Evolutionary conservation across 805 yeast species (phyloP).

Genomic region (Jamesozyma jinghongensis): DNA sequence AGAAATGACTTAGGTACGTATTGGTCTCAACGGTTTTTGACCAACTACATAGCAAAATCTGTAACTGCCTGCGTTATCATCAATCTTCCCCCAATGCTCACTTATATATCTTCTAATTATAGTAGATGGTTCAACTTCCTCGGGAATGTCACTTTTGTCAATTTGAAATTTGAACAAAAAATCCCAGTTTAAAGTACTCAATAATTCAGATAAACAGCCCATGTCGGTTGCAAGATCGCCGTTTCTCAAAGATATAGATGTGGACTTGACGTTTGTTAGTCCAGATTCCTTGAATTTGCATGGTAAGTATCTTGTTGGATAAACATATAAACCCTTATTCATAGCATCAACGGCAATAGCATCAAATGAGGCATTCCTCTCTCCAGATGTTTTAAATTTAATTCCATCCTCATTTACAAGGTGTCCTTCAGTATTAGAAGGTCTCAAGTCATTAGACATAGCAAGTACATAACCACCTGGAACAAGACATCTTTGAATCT

Average conservation of each 20-base stretch:
- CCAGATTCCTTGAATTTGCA: slow-evolving; percentile 23
- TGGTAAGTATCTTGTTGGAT: slow-evolving; percentile 22
- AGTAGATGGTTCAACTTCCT: slow-evolving; percentile 15
- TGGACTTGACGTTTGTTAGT: slow-evolving; percentile 21
- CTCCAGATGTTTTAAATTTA: slow-evolving; percentile 12
- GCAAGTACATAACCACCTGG: slow-evolving; percentile 28
- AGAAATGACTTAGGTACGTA: not conserved
- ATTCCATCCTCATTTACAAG: not conserved
- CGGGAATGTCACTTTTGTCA: slow-evolving; percentile 9
- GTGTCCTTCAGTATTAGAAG: slow-evolving; percentile 9
- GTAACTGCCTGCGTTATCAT: slow-evolving; percentile 22
- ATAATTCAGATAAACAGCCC: slow-evolving; percentile 25
- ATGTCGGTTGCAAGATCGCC: slow-evolving; percentile 25
- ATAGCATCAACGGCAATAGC: slow-evolving; percentile 20
- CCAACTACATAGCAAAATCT: slow-evolving; percentile 22
- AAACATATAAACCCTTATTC: slow-evolving; percentile 20
- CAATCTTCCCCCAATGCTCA: slow-evolving; percentile 24
- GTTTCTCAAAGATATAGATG: slow-evolving; percentile 19
- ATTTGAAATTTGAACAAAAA: slow-evolving; percentile 12
- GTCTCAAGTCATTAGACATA: slow-evolving; percentile 15
- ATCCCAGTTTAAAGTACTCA: slow-evolving; percentile 15
- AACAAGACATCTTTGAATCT: slow-evolving; percentile 19
- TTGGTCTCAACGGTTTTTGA: slow-evolving; percentile 18
- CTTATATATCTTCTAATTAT: slow-evolving; percentile 19
- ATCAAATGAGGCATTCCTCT: slow-evolving; percentile 18